phyloP scores from a whole-genome alignment of 2,329 filamentous ascomycete genomes.

The Ustulina deusta region DNA sequence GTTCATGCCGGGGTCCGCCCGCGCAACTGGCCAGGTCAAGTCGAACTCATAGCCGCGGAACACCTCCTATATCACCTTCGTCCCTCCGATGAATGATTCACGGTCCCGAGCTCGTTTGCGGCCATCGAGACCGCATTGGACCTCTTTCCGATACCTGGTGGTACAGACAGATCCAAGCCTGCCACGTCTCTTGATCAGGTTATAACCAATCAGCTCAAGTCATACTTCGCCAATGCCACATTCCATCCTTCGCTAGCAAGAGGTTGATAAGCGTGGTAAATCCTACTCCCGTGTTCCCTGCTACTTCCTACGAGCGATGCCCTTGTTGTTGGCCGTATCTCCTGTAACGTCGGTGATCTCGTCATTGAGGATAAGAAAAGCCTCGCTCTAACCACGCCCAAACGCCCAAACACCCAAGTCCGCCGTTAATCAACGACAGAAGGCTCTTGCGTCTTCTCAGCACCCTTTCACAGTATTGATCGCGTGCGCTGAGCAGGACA shows the following conservation, averaged over 20 bases:
- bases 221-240: conserved; percentile 34
- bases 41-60: conserved; percentile 10
- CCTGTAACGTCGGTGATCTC: conserved; percentile 17
- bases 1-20: conserved; percentile 8
- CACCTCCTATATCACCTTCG: neutral
- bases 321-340: neutral
- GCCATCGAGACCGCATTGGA: conserved; percentile 22
- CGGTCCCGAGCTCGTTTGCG: conserved; percentile 12
- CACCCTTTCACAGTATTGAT: conserved; percentile 45
- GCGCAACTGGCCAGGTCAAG: neutral
- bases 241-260: neutral
- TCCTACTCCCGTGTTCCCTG: conserved; percentile 6
- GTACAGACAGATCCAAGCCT: conserved; percentile 32
- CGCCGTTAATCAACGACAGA: conserved; percentile 50
- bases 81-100: conserved; percentile 2
- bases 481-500: conserved; percentile 26
- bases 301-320: conserved; percentile 3
- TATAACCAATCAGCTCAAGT: conserved; percentile 33
- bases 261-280: conserved; percentile 8
- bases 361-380: conserved; percentile 29
- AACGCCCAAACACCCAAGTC: conserved; percentile 31
- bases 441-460: conserved; percentile 50
- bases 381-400: conserved; percentile 39
- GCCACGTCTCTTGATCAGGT: conserved; percentile 43
- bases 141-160: conserved; percentile 43